Base-by-base conservation (phyloP, 495 filamentous ascomycete species). In the Parmelia sp. region DNA sequence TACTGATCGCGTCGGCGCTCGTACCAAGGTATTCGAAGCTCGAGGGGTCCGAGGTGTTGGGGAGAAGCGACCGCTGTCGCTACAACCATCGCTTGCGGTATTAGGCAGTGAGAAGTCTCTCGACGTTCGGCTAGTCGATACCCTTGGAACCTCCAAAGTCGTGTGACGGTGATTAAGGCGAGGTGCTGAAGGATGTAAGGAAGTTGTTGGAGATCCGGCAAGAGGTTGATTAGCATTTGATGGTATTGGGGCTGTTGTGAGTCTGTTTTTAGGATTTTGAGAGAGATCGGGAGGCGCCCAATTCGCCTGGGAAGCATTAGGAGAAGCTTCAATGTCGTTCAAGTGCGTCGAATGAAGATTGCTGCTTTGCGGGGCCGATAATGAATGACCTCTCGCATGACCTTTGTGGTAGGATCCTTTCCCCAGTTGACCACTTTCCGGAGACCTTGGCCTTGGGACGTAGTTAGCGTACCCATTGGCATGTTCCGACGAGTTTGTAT, bases 1-100 rank as follows among this genome's bases (percentile, higher is more conserved):
- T 58, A 92, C 85, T 8, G 90, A 94, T 64, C 89, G 85, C 23
- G 92, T 97, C 58, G 86, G 83, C 60, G 91, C 85, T 73, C 94
- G 82, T 63, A 83, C 90, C 61, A 98, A 75, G 57, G 81, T 89
- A 63, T 95, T 76, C 31, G 94, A 98, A n/a, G 86, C 86, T 68
- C 94, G 82, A 60, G 93, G 85, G 37, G 77, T 79, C 36, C 83
- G 78, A 23, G 77, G 77, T 1, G 88, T 90, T 0, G 92, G 91
- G n/a, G 93, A 96, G 70, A 94, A 90, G 61, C 91, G 85, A 57
- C 91, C 94, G 65, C 80, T 92, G 31, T 84, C 82, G 57, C 82
- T 86, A 33, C 27, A 27, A 31, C 78, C 80, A 64, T 94, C 89
- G 55, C 88, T 85, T 27, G 78, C 78, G 12, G 81, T 82, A 25